Evolutionary conservation across 768 basidiomycete genomes (phyloP), one percentile per base, ranked within the genome.

Genomic region (Hemileccinum impolitum): DNA sequence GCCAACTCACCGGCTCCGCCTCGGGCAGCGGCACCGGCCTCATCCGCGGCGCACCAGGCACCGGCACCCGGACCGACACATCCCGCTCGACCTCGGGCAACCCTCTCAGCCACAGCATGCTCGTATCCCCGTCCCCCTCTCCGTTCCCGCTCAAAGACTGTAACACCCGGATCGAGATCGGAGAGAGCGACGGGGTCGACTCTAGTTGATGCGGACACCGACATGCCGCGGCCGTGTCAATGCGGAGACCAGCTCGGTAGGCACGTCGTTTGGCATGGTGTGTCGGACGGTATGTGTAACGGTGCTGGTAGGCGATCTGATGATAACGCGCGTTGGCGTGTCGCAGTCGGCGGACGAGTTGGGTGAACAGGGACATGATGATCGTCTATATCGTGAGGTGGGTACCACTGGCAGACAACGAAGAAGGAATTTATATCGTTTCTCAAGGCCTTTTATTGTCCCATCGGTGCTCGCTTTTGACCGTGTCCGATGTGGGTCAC

Each of bases 221-320:
- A 55, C 15, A 44, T 52, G 9, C 67, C 71, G 14, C 66, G 14
- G 59, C 54, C 21, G 75, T 71, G 63, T 77, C 69, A 41, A 84
- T 65, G 6, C 50, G 55, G 30, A 83, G 76, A 25, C 73, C 70
- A n/a, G 76, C 70, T 13, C 51, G 50, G 12, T 51, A 55, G 4
- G 82, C 82, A 21, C 67, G 75, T n/a, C 60, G 70, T 47, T 72
- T 75, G 10, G 82, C 82, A 56, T 76, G 77, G 51, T 70, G 54
- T 0, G 76, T 76, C 14, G 68, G 72, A 9, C 41, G 62, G 6
- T 65, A 61, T 3, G 65, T 50, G 19, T 54, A 55, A 42, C 79
- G 77, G 21, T 69, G 59, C 34, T 61, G 57, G 28, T 61, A 59
- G 3, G 79, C 77, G 46, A 77, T 60, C 17, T 52, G 55, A 28